These are phyloP conservation scores for Saturnispora gosingensis DNA, from an alignment of 805 yeast species.

Conservation along the genomic window DNA sequence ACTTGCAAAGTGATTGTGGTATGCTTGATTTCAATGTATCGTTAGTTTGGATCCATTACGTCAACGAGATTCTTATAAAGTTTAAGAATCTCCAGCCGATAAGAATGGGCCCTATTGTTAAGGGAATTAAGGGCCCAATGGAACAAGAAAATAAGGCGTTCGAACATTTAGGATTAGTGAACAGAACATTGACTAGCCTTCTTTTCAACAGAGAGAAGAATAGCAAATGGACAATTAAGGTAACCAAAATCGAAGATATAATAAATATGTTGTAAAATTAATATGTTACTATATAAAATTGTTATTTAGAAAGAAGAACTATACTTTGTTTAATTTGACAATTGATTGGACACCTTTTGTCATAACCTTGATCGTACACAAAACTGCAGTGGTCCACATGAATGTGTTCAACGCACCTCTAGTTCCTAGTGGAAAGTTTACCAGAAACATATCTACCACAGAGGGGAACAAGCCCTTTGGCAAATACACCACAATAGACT, in stretches of 20 bases:
- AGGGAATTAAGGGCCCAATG: background rate
- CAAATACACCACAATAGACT: background rate
- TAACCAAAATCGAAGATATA: background rate
- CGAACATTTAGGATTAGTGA: background rate
- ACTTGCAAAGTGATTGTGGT: background rate
- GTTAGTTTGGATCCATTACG: background rate
- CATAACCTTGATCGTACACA: background rate
- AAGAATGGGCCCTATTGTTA: background rate
- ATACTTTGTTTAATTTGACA: background rate
- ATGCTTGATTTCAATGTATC: background rate
- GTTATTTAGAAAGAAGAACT: background rate
- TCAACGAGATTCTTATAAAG: background rate
- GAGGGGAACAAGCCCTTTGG: conserved; percentile 1
- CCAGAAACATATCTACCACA: background rate
- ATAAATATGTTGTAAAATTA: background rate
- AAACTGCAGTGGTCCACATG: conserved; percentile 1
- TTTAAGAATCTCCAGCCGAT: background rate
- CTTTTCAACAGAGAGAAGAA: background rate
- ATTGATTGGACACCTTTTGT: background rate
- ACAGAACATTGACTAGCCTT: background rate
- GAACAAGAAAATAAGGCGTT: background rate
- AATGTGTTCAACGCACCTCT: conserved; percentile 2
- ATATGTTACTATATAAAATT: background rate
- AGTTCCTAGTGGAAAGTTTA: background rate
- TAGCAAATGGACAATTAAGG: background rate